Conservation (phyloP, 2,329 filamentous ascomycete genomes). For the Capronia americana region DNA sequence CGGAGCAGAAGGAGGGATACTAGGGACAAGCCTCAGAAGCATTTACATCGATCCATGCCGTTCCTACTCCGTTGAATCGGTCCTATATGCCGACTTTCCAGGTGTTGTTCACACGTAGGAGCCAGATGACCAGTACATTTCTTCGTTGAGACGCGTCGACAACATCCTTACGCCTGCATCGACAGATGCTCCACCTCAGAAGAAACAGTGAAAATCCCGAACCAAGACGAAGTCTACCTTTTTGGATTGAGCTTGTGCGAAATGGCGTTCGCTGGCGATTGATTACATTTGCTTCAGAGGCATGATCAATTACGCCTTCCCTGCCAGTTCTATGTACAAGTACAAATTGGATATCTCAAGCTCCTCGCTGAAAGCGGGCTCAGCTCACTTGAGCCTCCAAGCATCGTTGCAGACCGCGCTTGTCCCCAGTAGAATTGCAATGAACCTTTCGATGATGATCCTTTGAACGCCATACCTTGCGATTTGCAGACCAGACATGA, state of each 20-base stretch:
- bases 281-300: neutral
- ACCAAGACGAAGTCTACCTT: neutral
- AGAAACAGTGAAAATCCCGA: neutral
- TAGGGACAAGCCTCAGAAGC: neutral
- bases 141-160: too few relatives aligned
- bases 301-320: neutral
- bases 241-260: neutral
- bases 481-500: neutral
- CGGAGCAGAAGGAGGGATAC: conserved; percentile 12
- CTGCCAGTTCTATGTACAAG: conserved; percentile 6
- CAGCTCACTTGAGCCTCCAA: conserved; percentile 4
- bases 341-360: conserved; percentile 8
- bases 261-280: neutral
- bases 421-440: neutral
- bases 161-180: too few relatives aligned
- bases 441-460: conserved; percentile 6
- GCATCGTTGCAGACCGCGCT: neutral
- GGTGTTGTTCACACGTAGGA: neutral
- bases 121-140: too few relatives aligned
- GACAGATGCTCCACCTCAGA: neutral
- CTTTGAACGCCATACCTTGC: neutral
- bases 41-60: neutral
- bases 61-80: neutral
- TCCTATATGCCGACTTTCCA: neutral
- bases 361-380: conserved; percentile 9